Evolutionary conservation across 2,329 filamentous ascomycete genomes (phyloP).

Genomic region (Aspergillus carbonarius): DNA sequence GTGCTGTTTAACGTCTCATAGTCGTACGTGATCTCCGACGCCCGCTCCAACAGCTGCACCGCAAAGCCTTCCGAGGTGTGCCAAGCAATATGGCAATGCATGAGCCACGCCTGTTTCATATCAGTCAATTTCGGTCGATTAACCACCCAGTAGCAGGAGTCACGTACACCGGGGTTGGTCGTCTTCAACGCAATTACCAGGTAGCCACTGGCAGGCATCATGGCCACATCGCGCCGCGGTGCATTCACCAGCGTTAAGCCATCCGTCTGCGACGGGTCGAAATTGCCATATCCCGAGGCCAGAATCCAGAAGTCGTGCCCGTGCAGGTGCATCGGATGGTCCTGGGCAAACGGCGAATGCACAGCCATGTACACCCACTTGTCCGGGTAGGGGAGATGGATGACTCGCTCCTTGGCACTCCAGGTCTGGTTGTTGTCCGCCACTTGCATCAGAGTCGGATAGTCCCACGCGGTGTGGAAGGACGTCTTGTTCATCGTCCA

Average conservation of each 20-base stretch:
- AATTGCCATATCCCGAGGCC: constrained; percentile 43
- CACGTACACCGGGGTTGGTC: constrained; percentile 11
- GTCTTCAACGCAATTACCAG: constrained; percentile 12
- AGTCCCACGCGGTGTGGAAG: background rate
- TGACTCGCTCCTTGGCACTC: background rate
- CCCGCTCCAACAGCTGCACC: constrained; percentile 8
- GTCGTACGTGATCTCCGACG: constrained; percentile 4
- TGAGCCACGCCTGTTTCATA: constrained; percentile 10
- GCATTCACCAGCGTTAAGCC: constrained; percentile 13
- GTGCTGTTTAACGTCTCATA: background rate
- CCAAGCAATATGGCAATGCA: constrained; percentile 15
- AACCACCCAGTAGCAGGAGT: background rate
- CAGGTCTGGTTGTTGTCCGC: background rate
- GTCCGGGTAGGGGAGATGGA: background rate
- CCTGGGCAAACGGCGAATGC: background rate
- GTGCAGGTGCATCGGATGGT: constrained; percentile 48
- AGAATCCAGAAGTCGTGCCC: constrained; percentile 50
- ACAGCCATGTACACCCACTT: constrained; percentile 38
- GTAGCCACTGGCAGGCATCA: constrained; percentile 10
- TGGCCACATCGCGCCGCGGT: constrained; percentile 13
- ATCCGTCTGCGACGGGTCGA: background rate
- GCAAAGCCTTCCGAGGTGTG: constrained; percentile 10
- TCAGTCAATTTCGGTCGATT: too few relatives aligned
- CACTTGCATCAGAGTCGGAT: background rate
- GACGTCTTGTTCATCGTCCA: background rate